Base-by-base conservation (phyloP, 148 eudicot species). In the Amaranthus cruentus region DNA sequence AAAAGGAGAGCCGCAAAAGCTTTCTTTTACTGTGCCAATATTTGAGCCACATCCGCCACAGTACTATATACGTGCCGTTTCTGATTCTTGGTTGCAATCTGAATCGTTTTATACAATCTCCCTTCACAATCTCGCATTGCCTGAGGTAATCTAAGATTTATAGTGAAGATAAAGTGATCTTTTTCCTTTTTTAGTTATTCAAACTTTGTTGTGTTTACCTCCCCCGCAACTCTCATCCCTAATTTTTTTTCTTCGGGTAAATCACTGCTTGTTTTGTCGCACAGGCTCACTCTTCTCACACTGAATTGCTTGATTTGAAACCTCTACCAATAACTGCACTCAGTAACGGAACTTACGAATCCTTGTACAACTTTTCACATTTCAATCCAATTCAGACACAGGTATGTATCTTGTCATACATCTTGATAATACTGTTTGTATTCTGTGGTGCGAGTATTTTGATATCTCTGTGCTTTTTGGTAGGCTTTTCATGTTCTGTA, bases 11-110 rank as follows among this genome's bases (percentile, higher is more conserved):
- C 89, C 99, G 47, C 97, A 88, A 76, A 95, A 95, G 81, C 88
- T 95, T 70, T 84, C 99, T 44, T 95, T 95, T 77, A 92, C 96
- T 5, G 96, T 92, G 77, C 99, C 99, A 55, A 95, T 95, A 80
- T 95, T 95, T 72, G 99, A 95, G 79, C 99, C 99, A 72, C 99
- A 95, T 89, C 99, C 99, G 55, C 88, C 99, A 66, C 99, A 95
- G 56, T 95, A 95, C 73, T 88, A 87, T 71, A 87, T 95, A 61
- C 97, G 96, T 77, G 99, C 97, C 71, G 91, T 95, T 81, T 92
- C 96, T 56, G 97, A 95, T 80, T 88, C 97, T 51, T 95, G 99
- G 99, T 74, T 95, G 80, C 99, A 91, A 48, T 82, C 96, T 70
- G 99, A 95, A 82, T 90, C 97, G 56, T 88, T 91, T 70, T 95